A percentile compares a stretch with the other conserved stretches of the same genome.
Conservation (phyloP, 2,329 filamentous ascomycete species). For the Hypoxylon sp. region DNA sequence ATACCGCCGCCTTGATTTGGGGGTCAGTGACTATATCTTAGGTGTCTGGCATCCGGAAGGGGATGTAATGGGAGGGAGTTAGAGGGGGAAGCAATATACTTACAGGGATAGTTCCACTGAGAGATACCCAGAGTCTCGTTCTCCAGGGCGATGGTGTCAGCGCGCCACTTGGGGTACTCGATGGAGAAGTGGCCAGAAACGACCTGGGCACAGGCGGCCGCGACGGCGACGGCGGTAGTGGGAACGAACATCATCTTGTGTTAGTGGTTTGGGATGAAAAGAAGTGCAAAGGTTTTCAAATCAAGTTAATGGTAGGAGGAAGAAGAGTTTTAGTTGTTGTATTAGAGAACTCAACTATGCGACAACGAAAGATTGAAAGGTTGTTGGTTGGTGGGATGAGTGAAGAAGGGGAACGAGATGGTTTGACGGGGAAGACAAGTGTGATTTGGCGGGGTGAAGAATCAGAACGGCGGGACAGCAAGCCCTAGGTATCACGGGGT, state of each 20-base stretch:
- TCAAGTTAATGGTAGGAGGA: background rate
- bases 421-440: background rate
- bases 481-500: background rate
- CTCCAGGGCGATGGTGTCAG: constrained; percentile 58
- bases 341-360: too few species aligned
- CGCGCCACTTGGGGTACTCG: constrained; percentile 62
- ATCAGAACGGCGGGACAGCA: background rate
- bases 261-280: background rate
- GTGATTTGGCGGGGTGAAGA: background rate
- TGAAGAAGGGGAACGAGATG: background rate
- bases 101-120: constrained; percentile 66
- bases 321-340: background rate
- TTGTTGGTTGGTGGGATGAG: background rate
- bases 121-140: constrained; percentile 52
- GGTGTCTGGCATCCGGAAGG: background rate
- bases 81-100: constrained; percentile 33
- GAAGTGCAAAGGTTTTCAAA: background rate
- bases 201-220: constrained; percentile 53
- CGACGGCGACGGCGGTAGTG: constrained; percentile 42
- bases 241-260: constrained; percentile 40
- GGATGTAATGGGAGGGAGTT: constrained; percentile 4
- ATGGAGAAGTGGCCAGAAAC: constrained; percentile 63
- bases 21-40: constrained; percentile 5
- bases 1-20: constrained; percentile 59
- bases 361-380: background rate